Conservation (phyloP, 179 eudicot genomes). For the Drosera spatulata region DNA sequence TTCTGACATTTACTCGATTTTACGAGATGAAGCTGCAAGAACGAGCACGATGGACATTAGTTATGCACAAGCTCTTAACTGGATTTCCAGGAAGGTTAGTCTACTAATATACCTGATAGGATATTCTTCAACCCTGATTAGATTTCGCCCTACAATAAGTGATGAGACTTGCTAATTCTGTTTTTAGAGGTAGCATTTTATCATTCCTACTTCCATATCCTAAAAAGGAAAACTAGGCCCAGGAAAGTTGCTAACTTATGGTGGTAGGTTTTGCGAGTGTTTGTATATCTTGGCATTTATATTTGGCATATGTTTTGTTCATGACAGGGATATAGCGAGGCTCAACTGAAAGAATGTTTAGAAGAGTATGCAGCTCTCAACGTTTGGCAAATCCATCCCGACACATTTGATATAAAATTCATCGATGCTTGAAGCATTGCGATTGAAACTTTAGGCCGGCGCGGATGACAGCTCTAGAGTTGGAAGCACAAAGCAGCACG, state of each 20-base stretch:
- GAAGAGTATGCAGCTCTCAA: slow-evolving; percentile 95
- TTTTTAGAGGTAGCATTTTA: background rate
- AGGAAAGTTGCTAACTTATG: too few species aligned
- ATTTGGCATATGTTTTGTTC: background rate
- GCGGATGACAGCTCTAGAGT: background rate
- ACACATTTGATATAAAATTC: slow-evolving; percentile 79
- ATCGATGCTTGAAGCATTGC: slow-evolving; percentile 53
- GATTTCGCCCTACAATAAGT: background rate
- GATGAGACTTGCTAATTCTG: background rate
- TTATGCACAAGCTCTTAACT: slow-evolving; percentile 90
- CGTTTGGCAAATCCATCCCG: slow-evolving; percentile 99
- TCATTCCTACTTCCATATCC: background rate
- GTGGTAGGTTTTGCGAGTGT: too few species aligned
- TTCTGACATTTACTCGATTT: slow-evolving; percentile 86
- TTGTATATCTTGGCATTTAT: too few species aligned
- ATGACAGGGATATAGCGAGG: slow-evolving; percentile 89
- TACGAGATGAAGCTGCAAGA: slow-evolving; percentile 97
- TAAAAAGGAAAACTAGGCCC: too few species aligned
- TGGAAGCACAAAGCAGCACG: too few species aligned
- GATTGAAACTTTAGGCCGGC: background rate
- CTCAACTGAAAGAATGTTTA: slow-evolving; percentile 84
- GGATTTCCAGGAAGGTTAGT: slow-evolving; percentile 97
- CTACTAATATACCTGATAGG: background rate
- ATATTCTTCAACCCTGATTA: background rate
- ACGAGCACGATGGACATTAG: slow-evolving; percentile 65